These are phyloP conservation scores for Metschnikowia arizonensis DNA, from an alignment of 805 yeast genomes.

Conservation along the genomic window DNA sequence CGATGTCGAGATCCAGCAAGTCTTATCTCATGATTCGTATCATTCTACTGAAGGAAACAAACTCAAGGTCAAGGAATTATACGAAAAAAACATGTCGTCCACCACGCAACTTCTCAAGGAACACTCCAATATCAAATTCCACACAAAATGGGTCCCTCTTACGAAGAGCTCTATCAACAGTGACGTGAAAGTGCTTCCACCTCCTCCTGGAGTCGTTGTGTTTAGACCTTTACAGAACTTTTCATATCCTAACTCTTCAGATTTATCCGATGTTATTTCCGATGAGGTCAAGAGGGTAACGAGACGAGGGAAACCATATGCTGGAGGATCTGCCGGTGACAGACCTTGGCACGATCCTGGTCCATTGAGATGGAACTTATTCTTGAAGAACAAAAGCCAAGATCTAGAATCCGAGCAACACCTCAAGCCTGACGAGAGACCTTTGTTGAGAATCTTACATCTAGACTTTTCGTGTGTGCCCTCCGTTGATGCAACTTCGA, in stretches of 20 bases:
- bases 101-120: conserved; percentile 23
- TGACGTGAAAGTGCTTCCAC: conserved; percentile 57
- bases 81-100: conserved; percentile 17
- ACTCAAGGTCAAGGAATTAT: conserved; percentile 17
- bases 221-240: conserved; percentile 79
- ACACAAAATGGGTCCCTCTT: conserved; percentile 69
- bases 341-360: conserved; percentile 94
- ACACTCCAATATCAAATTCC: conserved; percentile 41
- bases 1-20: conserved; percentile 43
- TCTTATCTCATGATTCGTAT: conserved; percentile 31
- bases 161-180: conserved; percentile 49
- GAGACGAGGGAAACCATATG: conserved; percentile 52
- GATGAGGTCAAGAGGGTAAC: conserved; percentile 64
- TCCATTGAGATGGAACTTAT: conserved; percentile 40
- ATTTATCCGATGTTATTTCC: conserved; percentile 63
- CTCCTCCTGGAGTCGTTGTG: conserved; percentile 89
- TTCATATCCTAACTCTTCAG: conserved; percentile 75
- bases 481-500: conserved; percentile 72
- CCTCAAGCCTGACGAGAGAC: conserved; percentile 46
- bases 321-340: conserved; percentile 42
- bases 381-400: conserved; percentile 14
- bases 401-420: conserved; percentile 11
- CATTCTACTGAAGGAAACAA: conserved; percentile 23
- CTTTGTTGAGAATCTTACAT: conserved; percentile 65
- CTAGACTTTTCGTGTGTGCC: conserved; percentile 79